Percentiles rank a stretch among this genome's conserved stretches.
phyloP scores from a whole-genome alignment of 2,329 filamentous ascomycete species.

The Talaromyces sp. region DNA sequence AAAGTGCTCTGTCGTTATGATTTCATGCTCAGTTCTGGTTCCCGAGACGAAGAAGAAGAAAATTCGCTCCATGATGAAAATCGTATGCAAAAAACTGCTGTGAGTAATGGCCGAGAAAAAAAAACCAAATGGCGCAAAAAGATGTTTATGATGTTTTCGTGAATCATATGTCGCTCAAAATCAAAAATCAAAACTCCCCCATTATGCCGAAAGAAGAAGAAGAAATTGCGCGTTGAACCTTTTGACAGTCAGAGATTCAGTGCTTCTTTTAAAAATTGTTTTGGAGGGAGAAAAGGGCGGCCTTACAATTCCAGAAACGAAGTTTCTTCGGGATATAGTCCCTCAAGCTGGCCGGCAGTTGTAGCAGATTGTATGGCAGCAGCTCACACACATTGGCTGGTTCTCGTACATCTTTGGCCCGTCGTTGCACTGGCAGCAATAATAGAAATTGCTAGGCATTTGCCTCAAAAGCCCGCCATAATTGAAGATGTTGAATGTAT shows the following conservation, averaged over 20 bases:
- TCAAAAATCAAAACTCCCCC: not conserved
- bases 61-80: not conserved
- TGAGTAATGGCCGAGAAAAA: not conserved
- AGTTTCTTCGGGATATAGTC: not conserved
- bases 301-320: not conserved
- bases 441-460: constrained; percentile 23
- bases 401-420: constrained; percentile 32
- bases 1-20: too few species aligned
- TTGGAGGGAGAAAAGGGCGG: not conserved
- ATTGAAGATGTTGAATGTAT: not conserved
- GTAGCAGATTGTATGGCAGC: constrained; percentile 26
- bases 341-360: constrained; percentile 20
- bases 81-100: not conserved
- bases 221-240: not conserved
- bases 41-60: not conserved
- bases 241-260: not conserved
- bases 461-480: not conserved
- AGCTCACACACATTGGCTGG: constrained; percentile 28
- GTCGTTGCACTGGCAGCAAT: constrained; percentile 34
- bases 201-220: not conserved
- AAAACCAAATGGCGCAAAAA: not conserved
- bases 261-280: not conserved
- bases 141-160: not conserved
- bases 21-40: not conserved
- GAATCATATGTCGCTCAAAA: not conserved